Percentiles rank a stretch among this genome's conserved stretches.
phyloP scores from a whole-genome alignment of 208 protist genomes.

The Leishmania mexicana region DNA sequence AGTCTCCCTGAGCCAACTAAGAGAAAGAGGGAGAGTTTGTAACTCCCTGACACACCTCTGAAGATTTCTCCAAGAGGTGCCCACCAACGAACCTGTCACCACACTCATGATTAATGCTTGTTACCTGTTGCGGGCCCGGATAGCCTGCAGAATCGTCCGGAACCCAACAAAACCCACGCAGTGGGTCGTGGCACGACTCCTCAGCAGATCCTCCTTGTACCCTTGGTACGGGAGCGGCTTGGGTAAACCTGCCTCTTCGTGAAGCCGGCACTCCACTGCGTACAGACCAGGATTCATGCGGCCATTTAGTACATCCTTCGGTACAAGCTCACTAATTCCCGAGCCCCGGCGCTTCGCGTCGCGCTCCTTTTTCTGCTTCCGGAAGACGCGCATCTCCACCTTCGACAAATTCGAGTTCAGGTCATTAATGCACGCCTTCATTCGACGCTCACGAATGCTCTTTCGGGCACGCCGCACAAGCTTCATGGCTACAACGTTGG shows the following conservation, averaged over 20 bases:
- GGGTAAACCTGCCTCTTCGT: constrained; percentile 74
- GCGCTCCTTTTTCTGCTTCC: constrained; percentile 53
- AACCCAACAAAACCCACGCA: constrained; percentile 82
- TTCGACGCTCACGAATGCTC: constrained; percentile 86
- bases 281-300: constrained; percentile 85
- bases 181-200: constrained; percentile 33
- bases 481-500: constrained; percentile 57
- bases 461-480: constrained; percentile 85
- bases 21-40: neutral
- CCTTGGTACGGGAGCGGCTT: constrained; percentile 69
- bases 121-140: constrained; percentile 36
- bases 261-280: constrained; percentile 82
- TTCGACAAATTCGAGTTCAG: constrained; percentile 79
- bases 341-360: constrained; percentile 35
- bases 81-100: neutral
- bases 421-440: constrained; percentile 89
- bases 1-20: neutral
- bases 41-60: neutral
- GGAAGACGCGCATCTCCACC: constrained; percentile 83
- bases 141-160: constrained; percentile 49
- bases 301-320: constrained; percentile 57
- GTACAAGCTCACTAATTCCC: constrained; percentile 41
- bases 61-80: neutral
- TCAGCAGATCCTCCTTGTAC: constrained; percentile 36
- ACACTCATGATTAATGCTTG: constrained; percentile 4